A percentile compares a stretch with the other conserved stretches of the same genome.
Evolutionary conservation across 495 filamentous ascomycete genomes (phyloP).

Genomic region (Chlorociboria aeruginascens): DNA sequence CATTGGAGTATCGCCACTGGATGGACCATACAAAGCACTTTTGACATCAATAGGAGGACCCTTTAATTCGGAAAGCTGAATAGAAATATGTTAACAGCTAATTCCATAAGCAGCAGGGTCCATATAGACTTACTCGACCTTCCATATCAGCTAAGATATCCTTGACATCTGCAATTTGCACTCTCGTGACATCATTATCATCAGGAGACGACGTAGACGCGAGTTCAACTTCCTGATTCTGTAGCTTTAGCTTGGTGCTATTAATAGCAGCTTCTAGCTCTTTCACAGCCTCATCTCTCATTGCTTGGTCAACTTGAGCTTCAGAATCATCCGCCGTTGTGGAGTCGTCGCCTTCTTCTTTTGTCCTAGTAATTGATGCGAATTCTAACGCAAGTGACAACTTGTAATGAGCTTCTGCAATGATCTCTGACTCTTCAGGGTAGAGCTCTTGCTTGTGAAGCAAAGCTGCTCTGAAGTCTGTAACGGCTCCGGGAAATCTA

Average conservation of each 20-base stretch:
- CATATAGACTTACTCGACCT: constrained; percentile 46
- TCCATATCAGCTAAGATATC: constrained; percentile 85
- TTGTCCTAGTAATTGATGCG: constrained; percentile 55
- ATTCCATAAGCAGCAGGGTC: neutral
- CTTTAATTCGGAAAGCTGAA: constrained; percentile 61
- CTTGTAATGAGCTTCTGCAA: constrained; percentile 93
- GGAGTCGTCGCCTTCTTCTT: constrained; percentile 30
- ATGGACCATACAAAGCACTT: constrained; percentile 31
- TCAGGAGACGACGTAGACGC: constrained; percentile 36
- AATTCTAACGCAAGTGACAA: constrained; percentile 94
- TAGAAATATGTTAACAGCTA: neutral
- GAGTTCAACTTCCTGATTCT: constrained; percentile 57
- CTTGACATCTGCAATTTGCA: constrained; percentile 68
- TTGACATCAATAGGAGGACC: constrained; percentile 57
- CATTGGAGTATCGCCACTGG: constrained; percentile 34
- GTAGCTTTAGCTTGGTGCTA: constrained; percentile 63
- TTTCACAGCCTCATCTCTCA: constrained; percentile 62
- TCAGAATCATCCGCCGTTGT: constrained; percentile 18
- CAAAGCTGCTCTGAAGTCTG: constrained; percentile 65
- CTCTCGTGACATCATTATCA: constrained; percentile 46
- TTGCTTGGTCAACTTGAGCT: constrained; percentile 42
- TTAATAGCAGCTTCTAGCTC: constrained; percentile 77
- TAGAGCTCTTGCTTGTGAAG: constrained; percentile 65
- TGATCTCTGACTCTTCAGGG: constrained; percentile 61
- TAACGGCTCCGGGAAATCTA: constrained; percentile 67